These are phyloP conservation scores for Trichoderma breve DNA, from an alignment of 2,329 filamentous ascomycete species.

Conservation along the genomic window DNA sequence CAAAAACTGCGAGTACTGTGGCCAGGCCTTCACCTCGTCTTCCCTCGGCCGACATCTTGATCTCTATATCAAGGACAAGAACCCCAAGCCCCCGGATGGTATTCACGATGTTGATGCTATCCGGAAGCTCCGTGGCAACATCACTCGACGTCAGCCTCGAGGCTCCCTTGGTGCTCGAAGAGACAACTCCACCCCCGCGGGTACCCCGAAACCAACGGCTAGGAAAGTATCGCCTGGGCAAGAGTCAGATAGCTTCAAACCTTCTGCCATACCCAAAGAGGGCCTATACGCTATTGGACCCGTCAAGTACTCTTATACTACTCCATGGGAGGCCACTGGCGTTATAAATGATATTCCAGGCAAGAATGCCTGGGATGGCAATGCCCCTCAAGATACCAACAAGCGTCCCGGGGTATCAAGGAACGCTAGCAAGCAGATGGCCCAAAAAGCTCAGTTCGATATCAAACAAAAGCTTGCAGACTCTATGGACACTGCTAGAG, in stretches of 20 bases:
- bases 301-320: conserved; percentile 55
- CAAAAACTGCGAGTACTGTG: conserved; percentile 83
- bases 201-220: conserved; percentile 45
- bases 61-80: conserved; percentile 89
- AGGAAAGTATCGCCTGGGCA: conserved; percentile 41
- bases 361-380: conserved; percentile 34
- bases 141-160: conserved; percentile 81
- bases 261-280: conserved; percentile 42
- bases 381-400: conserved; percentile 36
- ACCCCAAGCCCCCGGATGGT: conserved; percentile 82
- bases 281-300: conserved; percentile 44
- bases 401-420: conserved; percentile 41
- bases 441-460: conserved; percentile 62
- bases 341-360: conserved; percentile 71
- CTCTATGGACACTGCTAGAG: conserved; percentile 74
- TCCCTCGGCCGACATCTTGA: conserved; percentile 92
- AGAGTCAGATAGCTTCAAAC: conserved; percentile 39
- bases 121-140: conserved; percentile 73
- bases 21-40: conserved; percentile 87
- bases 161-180: conserved; percentile 57
- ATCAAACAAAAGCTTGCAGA: conserved; percentile 63
- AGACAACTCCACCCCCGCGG: conserved; percentile 59
- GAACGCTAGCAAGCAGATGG: conserved; percentile 49
- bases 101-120: conserved; percentile 90
- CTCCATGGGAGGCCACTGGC: conserved; percentile 73